A percentile compares a stretch with the other conserved stretches of the same genome.
These are phyloP conservation scores for Dysphania ambrosioides DNA, from an alignment of 148 eudicot genomes.

Conservation along the genomic window DNA sequence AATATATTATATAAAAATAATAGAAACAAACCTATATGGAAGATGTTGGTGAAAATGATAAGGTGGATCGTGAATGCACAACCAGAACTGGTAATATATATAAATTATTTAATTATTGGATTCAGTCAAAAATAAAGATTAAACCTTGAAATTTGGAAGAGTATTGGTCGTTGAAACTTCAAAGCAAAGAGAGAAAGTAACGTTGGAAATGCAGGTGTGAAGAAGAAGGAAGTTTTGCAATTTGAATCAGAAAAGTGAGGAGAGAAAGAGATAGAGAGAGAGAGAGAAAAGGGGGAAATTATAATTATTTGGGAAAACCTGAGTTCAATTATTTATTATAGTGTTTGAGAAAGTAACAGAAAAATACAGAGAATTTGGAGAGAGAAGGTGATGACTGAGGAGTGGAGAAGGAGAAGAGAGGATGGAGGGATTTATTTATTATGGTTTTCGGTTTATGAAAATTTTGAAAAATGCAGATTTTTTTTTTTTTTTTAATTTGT, in stretches of 20 bases:
- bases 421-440: slow-evolving; percentile 8
- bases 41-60: slow-evolving; percentile 34
- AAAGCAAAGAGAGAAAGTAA: slow-evolving; percentile 31
- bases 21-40: slow-evolving; percentile 4
- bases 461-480: not conserved
- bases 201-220: slow-evolving; percentile 15
- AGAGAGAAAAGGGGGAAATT: not conserved
- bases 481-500: not conserved
- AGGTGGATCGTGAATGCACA: slow-evolving; percentile 37
- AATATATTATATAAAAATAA: slow-evolving; percentile 8
- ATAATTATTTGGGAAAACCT: slow-evolving; percentile 19
- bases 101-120: not conserved
- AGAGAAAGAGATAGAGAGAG: too few relatives aligned
- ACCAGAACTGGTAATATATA: slow-evolving; percentile 29
- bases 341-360: slow-evolving; percentile 24
- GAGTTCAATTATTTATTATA: not conserved
- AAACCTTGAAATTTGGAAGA: not conserved
- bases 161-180: slow-evolving; percentile 27
- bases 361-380: slow-evolving; percentile 7
- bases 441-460: not conserved
- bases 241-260: slow-evolving; percentile 22
- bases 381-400: slow-evolving; percentile 15
- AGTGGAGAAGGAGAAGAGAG: too few relatives aligned
- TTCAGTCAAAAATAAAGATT: not conserved
- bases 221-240: slow-evolving; percentile 5